Percentiles rank a stretch among this genome's conserved stretches.
Conservation (phyloP, 2,329 filamentous ascomycete genomes). For the Phaeosphaeriaceae sp. region DNA sequence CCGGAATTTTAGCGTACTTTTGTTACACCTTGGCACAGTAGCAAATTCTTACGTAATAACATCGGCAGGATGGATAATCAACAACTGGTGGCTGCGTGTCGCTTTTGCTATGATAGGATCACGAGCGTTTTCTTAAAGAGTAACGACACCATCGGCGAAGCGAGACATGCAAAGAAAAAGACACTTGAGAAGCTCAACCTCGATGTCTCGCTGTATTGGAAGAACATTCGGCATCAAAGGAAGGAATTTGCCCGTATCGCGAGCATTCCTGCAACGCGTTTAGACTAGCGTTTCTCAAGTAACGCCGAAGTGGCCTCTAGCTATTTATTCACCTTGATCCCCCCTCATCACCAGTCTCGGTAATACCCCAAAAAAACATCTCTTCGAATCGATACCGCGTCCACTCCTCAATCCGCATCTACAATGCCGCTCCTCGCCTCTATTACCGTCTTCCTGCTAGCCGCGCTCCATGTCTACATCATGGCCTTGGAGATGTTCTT, state of each 20-base stretch:
- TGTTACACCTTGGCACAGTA: constrained; percentile 1
- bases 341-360: constrained; percentile 1
- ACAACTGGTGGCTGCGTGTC: background rate
- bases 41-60: constrained; percentile 1
- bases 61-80: background rate
- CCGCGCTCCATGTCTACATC: constrained; percentile 4
- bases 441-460: constrained; percentile 2
- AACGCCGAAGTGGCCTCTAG: constrained; percentile 1
- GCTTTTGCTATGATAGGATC: background rate
- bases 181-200: background rate
- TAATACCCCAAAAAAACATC: background rate
- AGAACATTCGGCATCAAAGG: background rate
- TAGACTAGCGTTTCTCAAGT: constrained; percentile 1
- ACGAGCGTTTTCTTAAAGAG: background rate
- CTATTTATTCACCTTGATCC: constrained; percentile 1
- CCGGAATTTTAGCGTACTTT: background rate
- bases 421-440: constrained; percentile 5
- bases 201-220: background rate
- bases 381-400: background rate
- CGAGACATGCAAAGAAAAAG: constrained; percentile 2
- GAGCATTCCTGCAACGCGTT: constrained; percentile 3
- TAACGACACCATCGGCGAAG: constrained; percentile 5
- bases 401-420: constrained; percentile 1
- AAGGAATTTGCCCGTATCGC: constrained; percentile 4
- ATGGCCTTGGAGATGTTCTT: constrained; percentile 5